Evolutionary conservation across 345 rosid genomes (phyloP), one percentile per base, ranked within the genome.

Genomic region (Populus nigra): DNA sequence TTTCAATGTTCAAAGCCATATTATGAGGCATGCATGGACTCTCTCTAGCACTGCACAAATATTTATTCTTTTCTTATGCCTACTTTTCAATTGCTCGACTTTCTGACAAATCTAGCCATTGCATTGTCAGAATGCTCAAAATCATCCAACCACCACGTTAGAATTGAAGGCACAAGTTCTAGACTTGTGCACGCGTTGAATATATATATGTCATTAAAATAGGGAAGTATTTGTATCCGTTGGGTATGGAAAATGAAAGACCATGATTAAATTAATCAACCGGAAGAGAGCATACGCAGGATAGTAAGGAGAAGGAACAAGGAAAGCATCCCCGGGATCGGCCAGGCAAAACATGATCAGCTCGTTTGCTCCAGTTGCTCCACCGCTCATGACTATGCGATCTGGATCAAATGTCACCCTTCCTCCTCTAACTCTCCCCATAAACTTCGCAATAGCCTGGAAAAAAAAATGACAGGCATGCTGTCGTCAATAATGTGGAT

Each of bases 301-400:
- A 70, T 94, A 93, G 63, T 88, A 91, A 22, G 98, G 98, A 5
- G 97, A 57, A 7, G 98, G 97, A 23, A 90, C 86, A 53, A 94
- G 94, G 66, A 92, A 92, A 76, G 90, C 95, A 65, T 93, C 97
- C 41, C 90, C 97, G 0, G 87, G 98, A 77, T 94, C 88, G 4
- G 98, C 98, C 78, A 94, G 81, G 72, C 97, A 93, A 78, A 94
- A 94, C 82, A 89, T 89, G n/a, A 89, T 78, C 4, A 87, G 75
- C 86, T 94, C 98, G 67, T 84, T 88, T 0, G 98, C 98, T 47
- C 97, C 97, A 65, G 98, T 94, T 22, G 97, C 97, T 35, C 97
- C 97, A 16, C 97, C 98, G 49, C 90, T 80, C 98, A 94, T 91
- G 13, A 92, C 97, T 13, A 92, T 47, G 20, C 97, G 88, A 16